Evolutionary conservation across 2,329 filamentous ascomycete species (phyloP).

Genomic region (Xylaria sp.): DNA sequence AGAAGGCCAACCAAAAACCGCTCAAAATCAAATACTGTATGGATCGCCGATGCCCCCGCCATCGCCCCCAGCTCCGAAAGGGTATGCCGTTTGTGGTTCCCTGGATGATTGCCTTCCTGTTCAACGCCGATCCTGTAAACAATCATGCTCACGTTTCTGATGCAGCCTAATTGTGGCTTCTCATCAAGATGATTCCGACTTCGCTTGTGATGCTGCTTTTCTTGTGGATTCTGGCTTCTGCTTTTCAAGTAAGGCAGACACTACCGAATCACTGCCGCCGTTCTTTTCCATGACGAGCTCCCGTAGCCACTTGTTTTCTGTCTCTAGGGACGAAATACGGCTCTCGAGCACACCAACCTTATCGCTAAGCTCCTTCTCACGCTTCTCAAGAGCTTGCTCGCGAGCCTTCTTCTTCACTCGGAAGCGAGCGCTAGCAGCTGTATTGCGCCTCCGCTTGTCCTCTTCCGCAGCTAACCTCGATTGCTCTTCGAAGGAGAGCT

Average conservation of each 20-base stretch:
- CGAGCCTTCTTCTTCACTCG: constrained; percentile 96
- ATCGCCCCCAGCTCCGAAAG: constrained; percentile 8
- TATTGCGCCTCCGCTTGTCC: constrained; percentile 88
- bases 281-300: constrained; percentile 87
- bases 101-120: constrained; percentile 17
- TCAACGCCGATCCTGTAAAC: constrained; percentile 28
- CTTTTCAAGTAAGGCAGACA: constrained; percentile 58
- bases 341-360: constrained; percentile 76
- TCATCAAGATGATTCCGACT: constrained; percentile 25
- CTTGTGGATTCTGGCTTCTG: constrained; percentile 45
- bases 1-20: constrained; percentile 1
- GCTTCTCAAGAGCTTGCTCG: constrained; percentile 82
- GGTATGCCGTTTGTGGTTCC: constrained; percentile 15
- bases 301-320: constrained; percentile 49
- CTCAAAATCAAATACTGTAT: constrained; percentile 8
- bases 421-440: constrained; percentile 86
- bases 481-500: constrained; percentile 69
- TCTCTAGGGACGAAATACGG: constrained; percentile 70
- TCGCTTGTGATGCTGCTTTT: constrained; percentile 29
- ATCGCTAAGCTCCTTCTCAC: constrained; percentile 81
- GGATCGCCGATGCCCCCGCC: too few species aligned
- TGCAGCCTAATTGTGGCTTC: background rate
- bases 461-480: constrained; percentile 80
- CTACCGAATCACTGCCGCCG: constrained; percentile 60
- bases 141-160: constrained; percentile 24